Evolutionary conservation across 371 early-diverging fungal species (phyloP).

Genomic region (Rhizopus delemar): DNA sequence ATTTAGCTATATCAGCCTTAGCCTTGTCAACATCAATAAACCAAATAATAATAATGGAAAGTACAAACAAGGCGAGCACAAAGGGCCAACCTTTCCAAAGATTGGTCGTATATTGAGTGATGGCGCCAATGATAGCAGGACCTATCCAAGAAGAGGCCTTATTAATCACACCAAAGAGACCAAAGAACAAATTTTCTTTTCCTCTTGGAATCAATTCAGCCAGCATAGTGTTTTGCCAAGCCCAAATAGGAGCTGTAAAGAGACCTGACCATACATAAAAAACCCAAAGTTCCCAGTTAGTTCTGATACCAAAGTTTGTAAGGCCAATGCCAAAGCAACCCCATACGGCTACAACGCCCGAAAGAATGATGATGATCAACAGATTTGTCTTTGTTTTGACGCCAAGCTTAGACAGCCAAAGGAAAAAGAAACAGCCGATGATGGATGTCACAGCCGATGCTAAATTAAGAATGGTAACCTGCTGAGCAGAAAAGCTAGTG

Average conservation of each 20-base stretch:
- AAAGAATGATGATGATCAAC: slow-evolving; percentile 33
- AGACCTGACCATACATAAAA: slow-evolving; percentile 56
- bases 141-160: slow-evolving; percentile 67
- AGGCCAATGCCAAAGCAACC: slow-evolving; percentile 53
- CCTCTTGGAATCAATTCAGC: slow-evolving; percentile 61
- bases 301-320: slow-evolving; percentile 43
- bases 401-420: slow-evolving; percentile 41
- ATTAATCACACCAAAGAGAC: slow-evolving; percentile 61
- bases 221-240: slow-evolving; percentile 60
- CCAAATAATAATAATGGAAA: slow-evolving; percentile 41
- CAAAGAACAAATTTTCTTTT: slow-evolving; percentile 63
- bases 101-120: slow-evolving; percentile 51
- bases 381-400: slow-evolving; percentile 46
- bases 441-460: slow-evolving; percentile 50
- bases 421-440: slow-evolving; percentile 49
- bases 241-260: slow-evolving; percentile 61
- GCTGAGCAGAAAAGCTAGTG: slow-evolving; percentile 39
- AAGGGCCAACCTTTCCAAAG: slow-evolving; percentile 60
- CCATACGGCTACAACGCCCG: slow-evolving; percentile 43
- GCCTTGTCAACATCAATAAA: slow-evolving; percentile 59
- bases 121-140: slow-evolving; percentile 60
- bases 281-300: slow-evolving; percentile 56
- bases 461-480: slow-evolving; percentile 43
- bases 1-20: slow-evolving; percentile 41
- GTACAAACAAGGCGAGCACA: slow-evolving; percentile 50